Evolutionary conservation across 106 monocot species (phyloP).

Genomic region (Xerophyta viscosa): DNA sequence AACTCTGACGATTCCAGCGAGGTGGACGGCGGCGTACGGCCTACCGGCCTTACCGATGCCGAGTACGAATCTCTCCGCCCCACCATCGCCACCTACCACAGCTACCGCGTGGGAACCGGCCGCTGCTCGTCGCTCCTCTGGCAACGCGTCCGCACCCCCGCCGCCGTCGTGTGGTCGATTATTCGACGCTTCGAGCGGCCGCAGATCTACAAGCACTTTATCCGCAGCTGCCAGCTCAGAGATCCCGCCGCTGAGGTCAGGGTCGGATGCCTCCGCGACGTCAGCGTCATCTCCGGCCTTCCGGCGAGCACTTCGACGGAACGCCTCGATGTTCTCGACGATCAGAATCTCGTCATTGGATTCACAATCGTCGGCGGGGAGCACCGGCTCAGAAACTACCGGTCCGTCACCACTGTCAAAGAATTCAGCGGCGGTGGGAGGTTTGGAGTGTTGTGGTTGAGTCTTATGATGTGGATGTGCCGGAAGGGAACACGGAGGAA

Average conservation of each 20-base stretch:
- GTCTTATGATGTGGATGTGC: constrained; percentile 72
- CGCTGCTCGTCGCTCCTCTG: constrained; percentile 47
- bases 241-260: constrained; percentile 20
- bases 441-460: constrained; percentile 57
- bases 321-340: constrained; percentile 73
- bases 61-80: constrained; percentile 1
- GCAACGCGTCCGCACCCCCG: constrained; percentile 55
- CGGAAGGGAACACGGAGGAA: constrained; percentile 67
- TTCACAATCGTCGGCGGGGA: constrained; percentile 83
- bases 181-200: constrained; percentile 73
- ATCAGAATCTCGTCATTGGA: constrained; percentile 32
- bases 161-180: constrained; percentile 56
- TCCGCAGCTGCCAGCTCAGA: constrained; percentile 48
- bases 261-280: constrained; percentile 69
- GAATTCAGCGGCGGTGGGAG: constrained; percentile 25
- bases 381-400: constrained; percentile 70
- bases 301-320: constrained; percentile 78
- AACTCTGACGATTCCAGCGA: too few species aligned
- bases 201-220: constrained; percentile 88
- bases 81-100: constrained; percentile 4
- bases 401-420: constrained; percentile 50
- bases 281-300: constrained; percentile 80
- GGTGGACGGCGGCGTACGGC: background rate
- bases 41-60: background rate
- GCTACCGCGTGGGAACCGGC: background rate